Conservation (phyloP, 345 rosid genomes). For the Leavenworthia alabamica region DNA sequence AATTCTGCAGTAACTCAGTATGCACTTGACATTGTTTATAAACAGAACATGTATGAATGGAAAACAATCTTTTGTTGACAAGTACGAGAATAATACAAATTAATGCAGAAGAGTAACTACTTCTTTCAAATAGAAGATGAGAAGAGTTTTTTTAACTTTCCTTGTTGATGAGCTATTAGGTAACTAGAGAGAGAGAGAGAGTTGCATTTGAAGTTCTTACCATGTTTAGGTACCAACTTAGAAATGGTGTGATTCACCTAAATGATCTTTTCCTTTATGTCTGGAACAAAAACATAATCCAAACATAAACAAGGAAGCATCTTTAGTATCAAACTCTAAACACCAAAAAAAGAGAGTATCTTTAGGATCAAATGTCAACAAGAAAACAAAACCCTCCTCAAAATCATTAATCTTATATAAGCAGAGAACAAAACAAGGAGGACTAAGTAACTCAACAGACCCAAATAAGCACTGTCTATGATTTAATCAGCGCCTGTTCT, state of each 20-base stretch:
- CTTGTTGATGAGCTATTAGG: not conserved
- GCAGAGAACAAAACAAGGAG: not conserved
- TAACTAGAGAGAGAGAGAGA: not conserved
- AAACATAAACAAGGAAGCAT: not conserved
- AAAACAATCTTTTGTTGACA: not conserved
- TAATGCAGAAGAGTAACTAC: not conserved
- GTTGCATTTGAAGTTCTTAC: constrained; percentile 10
- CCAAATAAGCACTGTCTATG: not conserved
- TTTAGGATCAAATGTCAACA: not conserved
- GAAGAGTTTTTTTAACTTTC: not conserved
- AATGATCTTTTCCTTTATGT: not conserved
- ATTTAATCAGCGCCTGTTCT: not conserved
- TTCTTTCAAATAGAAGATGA: not conserved
- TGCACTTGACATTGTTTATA: not conserved
- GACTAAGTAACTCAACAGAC: not conserved
- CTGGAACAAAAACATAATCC: constrained; percentile 17
- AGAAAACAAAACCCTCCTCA: not conserved
- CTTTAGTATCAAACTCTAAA: not conserved
- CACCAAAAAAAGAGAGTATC: not conserved
- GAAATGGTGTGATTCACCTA: not conserved
- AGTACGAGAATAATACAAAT: not conserved
- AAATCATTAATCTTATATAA: not conserved
- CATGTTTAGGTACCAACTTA: constrained; percentile 16
- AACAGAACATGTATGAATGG: not conserved
- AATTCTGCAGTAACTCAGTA: not conserved